Conservation (phyloP, 805 yeast species). For the Saccharomycopsis schoenii region DNA sequence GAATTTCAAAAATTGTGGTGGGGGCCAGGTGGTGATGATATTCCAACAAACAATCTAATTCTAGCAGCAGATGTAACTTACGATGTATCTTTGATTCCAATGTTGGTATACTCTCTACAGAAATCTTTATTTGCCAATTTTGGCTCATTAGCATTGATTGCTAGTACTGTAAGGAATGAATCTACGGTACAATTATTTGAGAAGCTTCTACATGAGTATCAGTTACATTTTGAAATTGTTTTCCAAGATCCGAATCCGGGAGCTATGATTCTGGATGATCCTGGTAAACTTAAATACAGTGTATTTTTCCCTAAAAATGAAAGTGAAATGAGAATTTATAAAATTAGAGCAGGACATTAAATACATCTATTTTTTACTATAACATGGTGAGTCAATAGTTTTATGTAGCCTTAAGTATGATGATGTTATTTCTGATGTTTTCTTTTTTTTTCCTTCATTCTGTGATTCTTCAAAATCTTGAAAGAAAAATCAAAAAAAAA, state of each 20-base stretch:
- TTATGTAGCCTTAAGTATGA: too few relatives aligned
- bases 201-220: background rate
- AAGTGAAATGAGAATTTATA: constrained; percentile 10
- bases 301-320: background rate
- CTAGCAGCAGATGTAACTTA: constrained; percentile 87
- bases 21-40: constrained; percentile 29
- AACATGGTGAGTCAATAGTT: too few relatives aligned
- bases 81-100: constrained; percentile 51
- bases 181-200: constrained; percentile 28
- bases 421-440: too few relatives aligned
- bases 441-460: too few relatives aligned
- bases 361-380: too few relatives aligned
- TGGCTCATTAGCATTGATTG: constrained; percentile 33
- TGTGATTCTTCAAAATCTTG: too few relatives aligned
- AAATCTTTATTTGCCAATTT: constrained; percentile 8
- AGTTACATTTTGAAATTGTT: background rate
- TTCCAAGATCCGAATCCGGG: constrained; percentile 4
- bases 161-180: constrained; percentile 68
- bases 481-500: background rate
- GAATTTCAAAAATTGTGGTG: constrained; percentile 46
- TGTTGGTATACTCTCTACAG: constrained; percentile 33
- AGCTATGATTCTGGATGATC: background rate
- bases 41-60: constrained; percentile 39
- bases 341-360: background rate
- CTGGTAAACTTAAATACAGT: background rate